Conservation (phyloP, 495 filamentous ascomycete genomes). For the Pyrenula aspistea region DNA sequence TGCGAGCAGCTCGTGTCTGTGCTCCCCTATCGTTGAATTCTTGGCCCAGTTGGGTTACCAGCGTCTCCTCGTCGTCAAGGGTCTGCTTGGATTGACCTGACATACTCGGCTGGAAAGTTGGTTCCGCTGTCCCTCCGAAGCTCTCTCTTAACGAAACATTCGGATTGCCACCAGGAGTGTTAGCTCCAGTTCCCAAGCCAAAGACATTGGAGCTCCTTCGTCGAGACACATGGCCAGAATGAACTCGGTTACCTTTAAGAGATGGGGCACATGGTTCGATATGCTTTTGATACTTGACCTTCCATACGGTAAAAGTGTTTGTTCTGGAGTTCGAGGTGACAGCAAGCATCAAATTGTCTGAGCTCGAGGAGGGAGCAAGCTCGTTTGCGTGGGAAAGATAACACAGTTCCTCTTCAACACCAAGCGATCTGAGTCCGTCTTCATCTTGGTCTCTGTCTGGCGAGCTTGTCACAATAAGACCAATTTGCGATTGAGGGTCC, state of each 20-base stretch:
- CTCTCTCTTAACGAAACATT: slow-evolving; percentile 39
- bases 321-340: slow-evolving; percentile 69
- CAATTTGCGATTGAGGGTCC: slow-evolving; percentile 78
- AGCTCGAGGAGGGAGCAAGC: slow-evolving; percentile 14
- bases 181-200: slow-evolving; percentile 64
- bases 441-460: slow-evolving; percentile 10
- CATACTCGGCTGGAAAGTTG: slow-evolving; percentile 12
- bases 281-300: slow-evolving; percentile 51
- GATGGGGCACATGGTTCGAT: slow-evolving; percentile 38
- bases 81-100: slow-evolving; percentile 24
- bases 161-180: slow-evolving; percentile 55
- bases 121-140: slow-evolving; percentile 23
- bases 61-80: slow-evolving; percentile 42
- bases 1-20: slow-evolving; percentile 61
- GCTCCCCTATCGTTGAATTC: slow-evolving; percentile 58
- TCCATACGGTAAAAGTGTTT: slow-evolving; percentile 69
- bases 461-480: slow-evolving; percentile 55
- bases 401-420: slow-evolving; percentile 64
- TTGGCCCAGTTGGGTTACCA: slow-evolving; percentile 64
- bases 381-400: slow-evolving; percentile 58
- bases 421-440: slow-evolving; percentile 38
- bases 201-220: slow-evolving; percentile 78
- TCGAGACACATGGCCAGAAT: slow-evolving; percentile 45
- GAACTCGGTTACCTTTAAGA: slow-evolving; percentile 30
- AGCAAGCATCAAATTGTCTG: slow-evolving; percentile 53